phyloP scores from a whole-genome alignment of 495 filamentous ascomycete genomes.

The Penicillium lividum region DNA sequence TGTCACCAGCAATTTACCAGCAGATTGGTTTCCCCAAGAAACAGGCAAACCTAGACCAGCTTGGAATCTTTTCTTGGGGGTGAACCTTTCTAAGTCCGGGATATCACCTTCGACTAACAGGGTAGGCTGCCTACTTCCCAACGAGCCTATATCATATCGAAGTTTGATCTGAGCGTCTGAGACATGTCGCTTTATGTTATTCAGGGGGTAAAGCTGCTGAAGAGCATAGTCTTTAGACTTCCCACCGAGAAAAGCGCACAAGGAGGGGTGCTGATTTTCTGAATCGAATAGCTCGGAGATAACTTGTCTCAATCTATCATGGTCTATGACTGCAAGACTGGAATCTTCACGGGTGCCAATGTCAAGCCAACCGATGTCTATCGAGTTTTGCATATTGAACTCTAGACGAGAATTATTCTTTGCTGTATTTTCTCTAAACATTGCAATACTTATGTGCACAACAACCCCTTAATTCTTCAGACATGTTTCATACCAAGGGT shows the following conservation, averaged over 20 bases:
- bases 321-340: constrained; percentile 16
- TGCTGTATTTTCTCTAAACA: too few species aligned
- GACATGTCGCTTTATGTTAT: constrained; percentile 25
- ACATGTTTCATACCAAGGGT: not conserved
- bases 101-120: constrained; percentile 23
- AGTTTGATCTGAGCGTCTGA: constrained; percentile 15
- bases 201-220: constrained; percentile 21
- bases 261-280: constrained; percentile 15
- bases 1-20: constrained; percentile 3
- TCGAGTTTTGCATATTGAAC: not conserved
- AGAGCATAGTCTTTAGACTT: constrained; percentile 18
- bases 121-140: constrained; percentile 9
- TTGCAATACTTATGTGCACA: too few species aligned
- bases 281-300: constrained; percentile 17
- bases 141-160: constrained; percentile 17
- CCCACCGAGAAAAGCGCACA: constrained; percentile 25
- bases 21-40: constrained; percentile 12
- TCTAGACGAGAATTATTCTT: not conserved
- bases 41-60: constrained; percentile 10
- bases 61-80: not conserved
- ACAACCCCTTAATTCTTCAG: not conserved
- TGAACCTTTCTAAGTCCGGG: not conserved
- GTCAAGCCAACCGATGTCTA: constrained; percentile 25
- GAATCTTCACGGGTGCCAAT: constrained; percentile 17
- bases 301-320: constrained; percentile 15